Conservation (phyloP, 2,329 filamentous ascomycete genomes). For the Ceratocystis diversiconidia region DNA sequence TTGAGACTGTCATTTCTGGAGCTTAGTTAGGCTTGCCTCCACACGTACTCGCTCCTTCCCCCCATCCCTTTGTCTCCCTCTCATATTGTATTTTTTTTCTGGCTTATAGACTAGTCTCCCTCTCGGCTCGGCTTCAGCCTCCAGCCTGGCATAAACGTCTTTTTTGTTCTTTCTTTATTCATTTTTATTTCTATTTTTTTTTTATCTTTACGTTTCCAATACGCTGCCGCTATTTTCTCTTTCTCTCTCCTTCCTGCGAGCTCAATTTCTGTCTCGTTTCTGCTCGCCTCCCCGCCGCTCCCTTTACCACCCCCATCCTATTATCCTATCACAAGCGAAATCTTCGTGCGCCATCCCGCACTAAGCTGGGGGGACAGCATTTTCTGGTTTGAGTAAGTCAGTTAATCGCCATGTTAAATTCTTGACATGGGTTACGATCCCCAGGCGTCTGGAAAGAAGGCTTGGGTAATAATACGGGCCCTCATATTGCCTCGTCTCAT, state of each 20-base stretch:
- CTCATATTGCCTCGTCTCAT: background rate
- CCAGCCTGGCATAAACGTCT: background rate
- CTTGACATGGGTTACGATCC: background rate
- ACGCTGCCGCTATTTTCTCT: background rate
- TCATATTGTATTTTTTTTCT: background rate
- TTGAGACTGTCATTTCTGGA: background rate
- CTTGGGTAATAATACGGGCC: background rate
- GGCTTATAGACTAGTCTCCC: background rate
- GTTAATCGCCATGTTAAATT: background rate
- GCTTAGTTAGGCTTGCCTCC: background rate
- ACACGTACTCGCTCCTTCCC: background rate
- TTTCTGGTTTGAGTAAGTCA: background rate
- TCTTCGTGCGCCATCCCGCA: background rate
- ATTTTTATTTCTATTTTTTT: background rate
- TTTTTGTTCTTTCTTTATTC: background rate
- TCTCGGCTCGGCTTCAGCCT: background rate
- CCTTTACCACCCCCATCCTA: background rate
- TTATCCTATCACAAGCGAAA: background rate
- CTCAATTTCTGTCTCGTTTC: background rate
- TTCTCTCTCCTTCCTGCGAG: background rate
- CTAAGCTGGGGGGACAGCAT: background rate
- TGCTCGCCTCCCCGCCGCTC: background rate
- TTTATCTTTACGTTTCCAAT: background rate
- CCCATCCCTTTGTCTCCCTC: too few species aligned
- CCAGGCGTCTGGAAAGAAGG: background rate